phyloP scores from a whole-genome alignment of 352 stramenopile species.

The Pythium dissotocum region DNA sequence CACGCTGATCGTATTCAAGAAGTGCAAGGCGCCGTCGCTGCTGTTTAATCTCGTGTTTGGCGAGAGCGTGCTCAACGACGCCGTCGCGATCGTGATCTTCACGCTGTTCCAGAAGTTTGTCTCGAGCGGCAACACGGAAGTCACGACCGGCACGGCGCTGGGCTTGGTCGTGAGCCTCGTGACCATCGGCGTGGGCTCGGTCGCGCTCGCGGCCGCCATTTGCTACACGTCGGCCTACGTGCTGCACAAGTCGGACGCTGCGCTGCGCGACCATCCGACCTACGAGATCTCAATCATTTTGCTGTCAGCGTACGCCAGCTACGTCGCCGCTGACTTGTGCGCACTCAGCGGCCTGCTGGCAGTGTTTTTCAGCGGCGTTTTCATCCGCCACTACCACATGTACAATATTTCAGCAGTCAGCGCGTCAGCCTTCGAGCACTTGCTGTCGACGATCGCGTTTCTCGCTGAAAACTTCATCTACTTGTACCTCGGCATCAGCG shows the following conservation, averaged over 20 bases:
- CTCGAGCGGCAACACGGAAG: constrained; percentile 37
- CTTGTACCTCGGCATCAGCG: constrained; percentile 62
- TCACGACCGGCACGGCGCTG: constrained; percentile 25
- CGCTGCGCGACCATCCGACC: constrained; percentile 45
- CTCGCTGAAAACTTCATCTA: constrained; percentile 51
- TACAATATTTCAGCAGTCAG: constrained; percentile 37
- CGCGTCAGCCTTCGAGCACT: constrained; percentile 31
- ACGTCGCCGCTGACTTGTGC: constrained; percentile 61
- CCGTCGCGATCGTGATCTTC: constrained; percentile 82
- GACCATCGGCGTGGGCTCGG: constrained; percentile 45
- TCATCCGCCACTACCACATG: constrained; percentile 50
- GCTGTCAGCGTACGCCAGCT: constrained; percentile 70
- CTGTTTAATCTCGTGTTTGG: constrained; percentile 95
- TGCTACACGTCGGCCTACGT: constrained; percentile 54
- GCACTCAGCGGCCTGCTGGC: constrained; percentile 87
- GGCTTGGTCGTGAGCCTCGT: constrained; percentile 40
- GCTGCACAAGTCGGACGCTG: constrained; percentile 35
- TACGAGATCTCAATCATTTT: constrained; percentile 71
- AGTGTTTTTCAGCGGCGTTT: constrained; percentile 87
- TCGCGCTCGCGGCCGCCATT: constrained; percentile 43
- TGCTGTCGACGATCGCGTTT: constrained; percentile 39
- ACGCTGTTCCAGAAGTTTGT: constrained; percentile 56
- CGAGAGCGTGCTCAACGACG: constrained; percentile 87
- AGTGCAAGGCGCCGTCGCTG: constrained; percentile 60
- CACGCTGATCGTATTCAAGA: constrained; percentile 91